phyloP scores from a whole-genome alignment of 208 protist genomes.

The Trypanosoma cruzi region DNA sequence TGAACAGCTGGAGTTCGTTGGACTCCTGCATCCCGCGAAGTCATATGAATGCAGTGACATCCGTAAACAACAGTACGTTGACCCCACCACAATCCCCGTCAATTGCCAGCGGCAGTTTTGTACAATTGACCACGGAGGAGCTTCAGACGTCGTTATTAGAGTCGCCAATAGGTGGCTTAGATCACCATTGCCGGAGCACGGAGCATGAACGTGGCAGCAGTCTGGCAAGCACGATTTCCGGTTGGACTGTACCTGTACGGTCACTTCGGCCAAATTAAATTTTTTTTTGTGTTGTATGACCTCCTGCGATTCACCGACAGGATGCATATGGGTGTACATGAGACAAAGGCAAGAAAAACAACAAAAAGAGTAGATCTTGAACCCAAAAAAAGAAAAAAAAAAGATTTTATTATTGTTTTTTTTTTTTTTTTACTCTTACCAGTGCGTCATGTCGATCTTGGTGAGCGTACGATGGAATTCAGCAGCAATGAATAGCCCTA shows the following conservation, averaged over 20 bases:
- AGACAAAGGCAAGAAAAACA: no score
- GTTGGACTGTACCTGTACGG: conserved; percentile 1
- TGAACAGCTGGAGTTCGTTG: conserved; percentile 11
- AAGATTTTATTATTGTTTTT: no score
- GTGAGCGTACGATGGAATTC: no score
- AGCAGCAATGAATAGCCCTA: no score
- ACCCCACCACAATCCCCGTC: conserved; percentile 7
- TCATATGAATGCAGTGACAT: not conserved
- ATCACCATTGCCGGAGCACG: not conserved
- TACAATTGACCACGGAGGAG: conserved; percentile 33
- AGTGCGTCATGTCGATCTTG: no score
- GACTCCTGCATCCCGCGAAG: not conserved
- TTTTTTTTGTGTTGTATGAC: conserved; percentile 13
- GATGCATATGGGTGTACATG: no score
- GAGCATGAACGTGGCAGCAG: not conserved
- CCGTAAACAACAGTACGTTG: not conserved
- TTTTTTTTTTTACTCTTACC: no score
- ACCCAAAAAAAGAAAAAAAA: no score
- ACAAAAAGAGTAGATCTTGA: no score
- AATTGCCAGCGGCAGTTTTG: conserved; percentile 25
- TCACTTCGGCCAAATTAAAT: not conserved
- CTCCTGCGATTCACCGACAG: no score
- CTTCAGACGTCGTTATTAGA: conserved; percentile 7
- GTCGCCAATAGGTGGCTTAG: not conserved
- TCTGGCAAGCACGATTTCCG: conserved; percentile 1